Conservation (phyloP, 2,329 filamentous ascomycete species). For the Lasiodiplodia hormozganensis region DNA sequence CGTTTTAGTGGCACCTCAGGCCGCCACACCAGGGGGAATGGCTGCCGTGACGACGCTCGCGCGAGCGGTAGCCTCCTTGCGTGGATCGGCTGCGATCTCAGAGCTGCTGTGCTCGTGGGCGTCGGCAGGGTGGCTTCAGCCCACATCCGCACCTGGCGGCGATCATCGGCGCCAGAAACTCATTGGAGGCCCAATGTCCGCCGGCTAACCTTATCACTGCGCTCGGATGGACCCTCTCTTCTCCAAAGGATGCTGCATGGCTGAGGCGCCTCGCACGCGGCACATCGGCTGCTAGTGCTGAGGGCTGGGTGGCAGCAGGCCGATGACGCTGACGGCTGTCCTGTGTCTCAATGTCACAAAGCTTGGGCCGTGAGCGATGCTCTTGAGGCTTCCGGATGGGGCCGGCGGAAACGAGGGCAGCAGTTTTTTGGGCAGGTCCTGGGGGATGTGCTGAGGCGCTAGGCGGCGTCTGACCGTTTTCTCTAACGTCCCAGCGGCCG, state of each 20-base stretch:
- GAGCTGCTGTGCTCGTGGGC: conserved; percentile 1
- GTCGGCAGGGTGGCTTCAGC: neutral
- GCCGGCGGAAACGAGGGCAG: conserved; percentile 1
- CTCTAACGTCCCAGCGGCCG: conserved; percentile 10
- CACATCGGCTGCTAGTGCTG: neutral
- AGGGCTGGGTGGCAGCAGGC: neutral
- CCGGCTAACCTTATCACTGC: conserved; percentile 3
- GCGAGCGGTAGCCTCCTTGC: conserved; percentile 7
- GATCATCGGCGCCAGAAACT: conserved; percentile 9
- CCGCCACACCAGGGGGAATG: neutral
- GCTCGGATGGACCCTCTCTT: conserved; percentile 8
- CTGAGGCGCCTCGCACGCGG: neutral
- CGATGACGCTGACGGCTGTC: neutral
- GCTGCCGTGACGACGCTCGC: neutral
- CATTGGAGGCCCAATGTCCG: conserved; percentile 8
- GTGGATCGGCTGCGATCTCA: conserved; percentile 18
- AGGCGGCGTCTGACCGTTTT: conserved; percentile 12
- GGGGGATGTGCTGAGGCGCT: neutral
- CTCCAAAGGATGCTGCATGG: neutral
- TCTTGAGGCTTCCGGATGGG: neutral
- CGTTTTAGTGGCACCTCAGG: conserved; percentile 19
- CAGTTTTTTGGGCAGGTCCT: conserved; percentile 16
- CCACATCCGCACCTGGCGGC: conserved; percentile 10
- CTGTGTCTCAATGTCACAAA: conserved; percentile 14
- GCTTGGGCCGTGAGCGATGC: conserved; percentile 6